Evolutionary conservation across 192 early-diverging fungal genomes (phyloP).

Genomic region (Coemansia sp.): DNA sequence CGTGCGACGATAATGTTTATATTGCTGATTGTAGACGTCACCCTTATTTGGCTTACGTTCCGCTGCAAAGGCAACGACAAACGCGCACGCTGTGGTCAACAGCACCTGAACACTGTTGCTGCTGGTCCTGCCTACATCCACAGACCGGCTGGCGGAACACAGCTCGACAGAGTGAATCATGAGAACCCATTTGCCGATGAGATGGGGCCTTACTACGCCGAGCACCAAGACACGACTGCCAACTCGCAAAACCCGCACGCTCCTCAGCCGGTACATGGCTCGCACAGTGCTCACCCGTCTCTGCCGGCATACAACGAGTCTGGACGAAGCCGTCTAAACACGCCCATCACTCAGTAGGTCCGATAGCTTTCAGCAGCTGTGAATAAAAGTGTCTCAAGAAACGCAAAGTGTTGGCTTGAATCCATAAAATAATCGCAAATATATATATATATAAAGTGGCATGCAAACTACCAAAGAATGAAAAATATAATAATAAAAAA

Average conservation of each 20-base stretch:
- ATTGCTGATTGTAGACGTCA: conserved; percentile 40
- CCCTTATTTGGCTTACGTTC: conserved; percentile 50
- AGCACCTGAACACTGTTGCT: neutral
- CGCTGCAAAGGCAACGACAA: conserved; percentile 23
- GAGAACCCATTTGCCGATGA: conserved; percentile 4
- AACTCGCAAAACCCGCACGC: conserved; percentile 5
- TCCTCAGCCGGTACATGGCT: conserved; percentile 10
- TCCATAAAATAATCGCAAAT: neutral
- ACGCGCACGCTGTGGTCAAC: neutral
- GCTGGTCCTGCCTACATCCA: neutral
- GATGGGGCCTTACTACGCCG: conserved; percentile 4
- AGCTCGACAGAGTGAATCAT: conserved; percentile 4
- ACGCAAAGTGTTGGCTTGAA: neutral
- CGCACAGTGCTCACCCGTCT: conserved; percentile 11
- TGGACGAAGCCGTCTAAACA: conserved; percentile 38
- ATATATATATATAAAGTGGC: neutral
- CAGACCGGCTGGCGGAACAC: neutral
- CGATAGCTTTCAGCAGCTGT: neutral
- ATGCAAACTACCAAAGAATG: neutral
- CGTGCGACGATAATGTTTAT: conserved; percentile 49
- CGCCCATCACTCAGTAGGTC: conserved; percentile 39
- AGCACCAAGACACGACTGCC: neutral
- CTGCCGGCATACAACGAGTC: conserved; percentile 3
- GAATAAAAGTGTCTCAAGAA: neutral
- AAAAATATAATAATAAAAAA: neutral